Evolutionary conservation across 2,329 filamentous ascomycete genomes (phyloP), one percentile per base, ranked within the genome.

Genomic region (Pseudonectria foliicola): DNA sequence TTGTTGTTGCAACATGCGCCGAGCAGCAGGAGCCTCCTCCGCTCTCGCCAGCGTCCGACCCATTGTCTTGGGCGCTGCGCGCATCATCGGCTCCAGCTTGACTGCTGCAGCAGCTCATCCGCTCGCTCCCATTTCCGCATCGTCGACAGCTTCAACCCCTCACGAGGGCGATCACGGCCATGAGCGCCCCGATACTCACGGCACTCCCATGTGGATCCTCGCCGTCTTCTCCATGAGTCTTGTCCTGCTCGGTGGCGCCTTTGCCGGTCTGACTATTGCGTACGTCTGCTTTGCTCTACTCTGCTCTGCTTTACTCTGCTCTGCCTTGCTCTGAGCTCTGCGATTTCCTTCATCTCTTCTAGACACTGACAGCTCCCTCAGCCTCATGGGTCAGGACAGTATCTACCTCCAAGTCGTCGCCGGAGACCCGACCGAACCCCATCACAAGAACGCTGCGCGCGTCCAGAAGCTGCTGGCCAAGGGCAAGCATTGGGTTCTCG

Each of bases 401-500:
- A 93, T 96, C 53, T 95, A 98, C 61, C 75, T 98, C 12, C 92
- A 95, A 63, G 92, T 98, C 45, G 83, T 98, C 45, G 80, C 88
- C 33, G 81, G 82, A 27, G 93, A 92, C 35, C 80, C 84, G 29
- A 82, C 86, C 60, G 87, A 83, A 36, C 71, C 80, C n/a, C 90
- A 96, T 63, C 82, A 81, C 54, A 86, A 80, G 55, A 87, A 95
- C 56, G 92, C 92, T 1, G 76, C 75, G 37, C 82, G 78, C 45
- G 92, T 98, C 10, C 72, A 92, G 49, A 72, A 78, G 28, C 68
- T 98, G 18, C 66, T 98, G 37, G 79, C 86, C 45, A 83, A 77
- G 51, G 92, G 92, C 52, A 98, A 98, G 61, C 92, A 98, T 62
- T 98, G 92, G 92, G 90, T 98, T 13, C 70, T 98, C 38, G 92